Conservation (phyloP, 768 basidiomycete species). For the Kwoniella sp. region DNA sequence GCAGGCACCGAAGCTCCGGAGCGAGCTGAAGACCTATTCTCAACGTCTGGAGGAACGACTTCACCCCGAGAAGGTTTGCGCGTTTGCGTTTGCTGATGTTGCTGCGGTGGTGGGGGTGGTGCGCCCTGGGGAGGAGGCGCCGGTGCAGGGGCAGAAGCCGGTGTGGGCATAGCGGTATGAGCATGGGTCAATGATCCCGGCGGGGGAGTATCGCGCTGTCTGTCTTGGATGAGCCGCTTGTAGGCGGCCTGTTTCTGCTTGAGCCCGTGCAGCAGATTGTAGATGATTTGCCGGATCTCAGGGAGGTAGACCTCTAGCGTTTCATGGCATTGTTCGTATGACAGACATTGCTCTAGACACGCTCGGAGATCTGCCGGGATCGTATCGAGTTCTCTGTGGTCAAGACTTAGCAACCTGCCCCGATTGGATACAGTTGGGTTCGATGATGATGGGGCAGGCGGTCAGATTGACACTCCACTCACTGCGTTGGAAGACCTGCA, state of each 20-base stretch:
- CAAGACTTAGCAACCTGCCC: not conserved
- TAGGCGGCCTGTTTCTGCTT: constrained; percentile 88
- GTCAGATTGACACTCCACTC: constrained; percentile 55
- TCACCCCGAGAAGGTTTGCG: constrained; percentile 14
- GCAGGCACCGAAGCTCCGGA: constrained; percentile 60
- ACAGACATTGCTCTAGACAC: constrained; percentile 85
- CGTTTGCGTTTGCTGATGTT: not conserved
- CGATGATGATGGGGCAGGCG: not conserved
- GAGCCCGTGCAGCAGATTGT: constrained; percentile 87
- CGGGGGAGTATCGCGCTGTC: constrained; percentile 21
- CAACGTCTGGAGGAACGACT: constrained; percentile 41
- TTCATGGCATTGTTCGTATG: constrained; percentile 82
- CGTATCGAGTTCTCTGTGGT: constrained; percentile 73
- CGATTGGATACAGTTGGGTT: not conserved
- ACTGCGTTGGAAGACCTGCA: constrained; percentile 90
- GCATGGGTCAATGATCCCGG: not conserved
- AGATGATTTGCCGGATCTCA: constrained; percentile 87
- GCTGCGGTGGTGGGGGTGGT: not conserved
- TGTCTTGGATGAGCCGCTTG: constrained; percentile 71
- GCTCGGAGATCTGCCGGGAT: constrained; percentile 87
- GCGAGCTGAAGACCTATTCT: constrained; percentile 62
- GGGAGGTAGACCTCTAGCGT: constrained; percentile 89
- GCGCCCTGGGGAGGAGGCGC: not conserved
- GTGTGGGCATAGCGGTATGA: not conserved
- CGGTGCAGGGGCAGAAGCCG: not conserved